Evolutionary conservation across 1,284 basidiomycete genomes (phyloP).

Genomic region (Xanthoconium separans): DNA sequence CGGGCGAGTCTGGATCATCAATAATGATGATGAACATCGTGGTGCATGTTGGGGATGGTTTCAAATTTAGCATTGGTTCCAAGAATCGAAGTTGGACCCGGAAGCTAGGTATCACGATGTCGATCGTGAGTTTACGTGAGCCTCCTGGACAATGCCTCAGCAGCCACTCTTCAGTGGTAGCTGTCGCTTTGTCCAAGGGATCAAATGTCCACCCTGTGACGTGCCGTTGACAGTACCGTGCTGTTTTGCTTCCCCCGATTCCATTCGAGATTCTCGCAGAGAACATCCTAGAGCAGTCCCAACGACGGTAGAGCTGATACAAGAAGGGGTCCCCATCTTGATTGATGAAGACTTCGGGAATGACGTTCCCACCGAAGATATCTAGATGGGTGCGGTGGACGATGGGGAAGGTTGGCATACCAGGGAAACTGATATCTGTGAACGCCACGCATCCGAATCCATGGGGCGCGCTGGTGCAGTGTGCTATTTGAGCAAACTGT

Average conservation of each 20-base stretch:
- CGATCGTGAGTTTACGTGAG: slow-evolving; percentile 45
- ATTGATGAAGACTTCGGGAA: slow-evolving; percentile 55
- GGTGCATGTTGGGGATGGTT: slow-evolving; percentile 40
- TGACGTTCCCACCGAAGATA: slow-evolving; percentile 49
- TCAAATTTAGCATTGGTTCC: slow-evolving; percentile 43
- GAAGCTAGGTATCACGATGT: slow-evolving; percentile 57
- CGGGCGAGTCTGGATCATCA: slow-evolving; percentile 49
- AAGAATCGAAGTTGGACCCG: slow-evolving; percentile 48
- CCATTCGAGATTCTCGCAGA: slow-evolving; percentile 41
- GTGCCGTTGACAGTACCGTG: slow-evolving; percentile 48
- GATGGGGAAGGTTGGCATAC: slow-evolving; percentile 62
- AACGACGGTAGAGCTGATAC: slow-evolving; percentile 59
- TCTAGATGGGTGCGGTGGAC: slow-evolving; percentile 54
- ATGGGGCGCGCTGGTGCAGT: slow-evolving; percentile 31
- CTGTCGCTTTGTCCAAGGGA: slow-evolving; percentile 42
- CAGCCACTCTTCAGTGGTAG: slow-evolving; percentile 40
- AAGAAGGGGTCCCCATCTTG: slow-evolving; percentile 61
- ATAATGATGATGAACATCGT: slow-evolving; percentile 59
- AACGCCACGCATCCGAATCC: slow-evolving; percentile 62
- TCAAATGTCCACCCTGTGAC: slow-evolving; percentile 49
- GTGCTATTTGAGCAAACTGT: slow-evolving; percentile 39
- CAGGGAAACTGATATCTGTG: slow-evolving; percentile 53
- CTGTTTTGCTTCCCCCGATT: slow-evolving; percentile 45
- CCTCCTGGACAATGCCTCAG: slow-evolving; percentile 19
- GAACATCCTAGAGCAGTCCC: slow-evolving; percentile 50